Percentiles rank a stretch among this genome's conserved stretches.
Conservation (phyloP, 1,284 basidiomycete genomes). For the Phellopilus nigrolimitatus region DNA sequence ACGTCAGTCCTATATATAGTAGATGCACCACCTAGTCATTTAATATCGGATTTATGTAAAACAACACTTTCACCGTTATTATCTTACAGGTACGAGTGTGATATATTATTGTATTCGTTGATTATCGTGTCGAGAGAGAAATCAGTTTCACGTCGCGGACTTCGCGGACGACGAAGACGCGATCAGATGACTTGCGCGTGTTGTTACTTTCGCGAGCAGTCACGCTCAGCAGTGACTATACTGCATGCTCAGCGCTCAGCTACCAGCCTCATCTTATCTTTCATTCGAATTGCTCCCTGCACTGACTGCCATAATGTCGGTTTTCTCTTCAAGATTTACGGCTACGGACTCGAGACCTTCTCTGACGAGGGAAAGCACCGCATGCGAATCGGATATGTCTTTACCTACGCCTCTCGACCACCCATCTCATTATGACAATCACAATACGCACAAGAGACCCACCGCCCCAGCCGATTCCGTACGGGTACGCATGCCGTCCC, state of each 20-base stretch:
- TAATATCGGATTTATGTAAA: too few species aligned
- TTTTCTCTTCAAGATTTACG: slow-evolving; percentile 5
- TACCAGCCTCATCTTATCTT: background rate
- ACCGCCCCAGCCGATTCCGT: background rate
- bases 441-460: background rate
- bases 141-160: too few species aligned
- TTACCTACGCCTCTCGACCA: slow-evolving; percentile 10
- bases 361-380: slow-evolving; percentile 18
- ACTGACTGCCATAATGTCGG: slow-evolving; percentile 7
- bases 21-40: too few species aligned
- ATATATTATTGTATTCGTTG: too few species aligned
- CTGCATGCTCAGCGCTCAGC: background rate
- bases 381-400: background rate
- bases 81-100: too few species aligned
- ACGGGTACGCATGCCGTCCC: slow-evolving; percentile 1
- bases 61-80: too few species aligned
- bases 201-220: too few species aligned
- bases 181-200: too few species aligned
- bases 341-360: slow-evolving; percentile 13
- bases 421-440: background rate
- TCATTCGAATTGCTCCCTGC: background rate
- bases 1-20: too few species aligned
- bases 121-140: too few species aligned
- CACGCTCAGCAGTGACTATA: background rate
- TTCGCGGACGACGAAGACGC: too few species aligned